Evolutionary conservation across 2,329 filamentous ascomycete genomes (phyloP), one percentile per base, ranked within the genome.

Genomic region (Venturia effusa): DNA sequence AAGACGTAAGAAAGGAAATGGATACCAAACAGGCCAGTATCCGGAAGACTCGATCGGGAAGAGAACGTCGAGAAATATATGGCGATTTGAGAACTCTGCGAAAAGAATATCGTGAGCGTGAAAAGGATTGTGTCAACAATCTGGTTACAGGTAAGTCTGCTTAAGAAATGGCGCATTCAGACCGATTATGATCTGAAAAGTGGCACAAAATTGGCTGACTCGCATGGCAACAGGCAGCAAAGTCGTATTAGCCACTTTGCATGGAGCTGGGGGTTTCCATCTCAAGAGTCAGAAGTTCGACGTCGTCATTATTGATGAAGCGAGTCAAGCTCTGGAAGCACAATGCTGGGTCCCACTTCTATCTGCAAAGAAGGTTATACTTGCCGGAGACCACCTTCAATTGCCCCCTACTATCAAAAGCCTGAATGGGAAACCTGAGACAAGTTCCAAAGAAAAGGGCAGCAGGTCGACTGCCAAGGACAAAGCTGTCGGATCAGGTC

Each of bases 391-490:
- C 72, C 94, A 97, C 74, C 78, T 97, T 62, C 94, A 99, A 75
- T 79, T 99, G 63, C 92, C 93, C 24, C 94, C 94, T 17, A 97
- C 93, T 0, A 92, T 99, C 75, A 97, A 97, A 75, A 92, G 89
- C 1, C 76, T 85, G 11, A 81, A 80, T 63, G 73, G 71, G 27
- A 80, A 79, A 66, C 68, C 71, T 37, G 67, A 70, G 1, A 73
- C 66, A 48, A 72, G 68, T 45, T 72, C 72, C 24, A 71, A 73
- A 48, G 76, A 72, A 43, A 68, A 71, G 40, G 70, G 67, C 64
- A 74, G 68, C 61, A 78, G 79, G 68, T 66, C 48, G 70, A 22
- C 64, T 61, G 57, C 68, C 70, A 55, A 43, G 73, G 48, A 15
- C 48, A 55, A 67, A 67, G 37, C 8, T 39, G 37, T 39, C 8